Evolutionary conservation across 305 asterid species (phyloP).

Genomic region (Solanum aculeatissimum): DNA sequence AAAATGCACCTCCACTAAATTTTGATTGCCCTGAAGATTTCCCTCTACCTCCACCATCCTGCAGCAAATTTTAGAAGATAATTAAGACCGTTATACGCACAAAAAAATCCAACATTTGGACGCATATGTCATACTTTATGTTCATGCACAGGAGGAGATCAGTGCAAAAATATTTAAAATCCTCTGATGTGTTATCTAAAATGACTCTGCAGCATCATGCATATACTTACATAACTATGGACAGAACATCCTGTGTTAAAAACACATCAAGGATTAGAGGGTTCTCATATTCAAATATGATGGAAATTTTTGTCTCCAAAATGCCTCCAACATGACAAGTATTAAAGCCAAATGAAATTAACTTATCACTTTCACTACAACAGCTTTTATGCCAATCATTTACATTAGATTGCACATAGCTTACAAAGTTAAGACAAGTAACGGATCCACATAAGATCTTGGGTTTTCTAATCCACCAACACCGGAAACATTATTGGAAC

Average conservation of each 20-base stretch:
- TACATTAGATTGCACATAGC: not conserved
- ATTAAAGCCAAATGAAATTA: not conserved
- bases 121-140: not conserved
- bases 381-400: not conserved
- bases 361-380: not conserved
- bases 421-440: not conserved
- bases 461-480: not conserved
- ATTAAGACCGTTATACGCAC: not conserved
- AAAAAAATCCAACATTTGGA: not conserved
- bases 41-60: conserved; percentile 58
- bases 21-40: conserved; percentile 36
- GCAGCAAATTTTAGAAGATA: not conserved
- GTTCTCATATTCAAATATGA: not conserved
- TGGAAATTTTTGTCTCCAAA: not conserved
- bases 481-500: not conserved
- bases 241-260: not conserved
- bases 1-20: conserved; percentile 61
- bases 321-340: not conserved
- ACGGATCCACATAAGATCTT: not conserved
- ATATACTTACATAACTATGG: not conserved
- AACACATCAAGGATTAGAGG: not conserved
- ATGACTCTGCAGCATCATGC: not conserved
- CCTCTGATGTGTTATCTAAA: not conserved
- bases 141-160: not conserved
- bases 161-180: not conserved